phyloP scores from a whole-genome alignment of 176 grass and related monocot genomes.

The Musa troglodytarum region DNA sequence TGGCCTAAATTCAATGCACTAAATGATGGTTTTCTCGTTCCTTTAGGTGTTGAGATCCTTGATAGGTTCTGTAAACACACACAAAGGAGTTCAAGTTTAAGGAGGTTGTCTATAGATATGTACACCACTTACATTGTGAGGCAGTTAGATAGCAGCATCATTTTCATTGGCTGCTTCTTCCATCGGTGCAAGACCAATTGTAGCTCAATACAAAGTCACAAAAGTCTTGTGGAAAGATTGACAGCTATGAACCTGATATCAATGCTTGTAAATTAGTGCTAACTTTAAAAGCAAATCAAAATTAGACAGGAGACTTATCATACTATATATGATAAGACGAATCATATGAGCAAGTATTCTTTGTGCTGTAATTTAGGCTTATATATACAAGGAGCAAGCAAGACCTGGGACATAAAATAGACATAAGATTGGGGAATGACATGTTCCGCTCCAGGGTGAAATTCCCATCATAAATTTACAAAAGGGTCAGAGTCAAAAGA shows the following conservation, averaged over 20 bases:
- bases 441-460: no score
- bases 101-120: background rate
- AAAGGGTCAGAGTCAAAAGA: no score
- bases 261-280: background rate
- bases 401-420: no score
- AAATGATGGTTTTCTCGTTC: no score
- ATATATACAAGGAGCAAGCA: no score
- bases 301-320: no score
- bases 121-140: background rate
- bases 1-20: no score
- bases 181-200: background rate
- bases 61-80: background rate
- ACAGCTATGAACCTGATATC: background rate
- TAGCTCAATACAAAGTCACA: background rate
- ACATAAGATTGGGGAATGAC: no score
- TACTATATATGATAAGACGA: no score
- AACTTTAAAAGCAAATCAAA: background rate
- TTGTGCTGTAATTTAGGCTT: no score
- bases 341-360: no score
- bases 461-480: no score
- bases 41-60: background rate
- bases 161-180: background rate
- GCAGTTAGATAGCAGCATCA: background rate
- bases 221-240: background rate
- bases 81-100: background rate